These are phyloP conservation scores for Magnaporthiopsis incrustans DNA, from an alignment of 2,329 filamentous ascomycete genomes.

Conservation along the genomic window DNA sequence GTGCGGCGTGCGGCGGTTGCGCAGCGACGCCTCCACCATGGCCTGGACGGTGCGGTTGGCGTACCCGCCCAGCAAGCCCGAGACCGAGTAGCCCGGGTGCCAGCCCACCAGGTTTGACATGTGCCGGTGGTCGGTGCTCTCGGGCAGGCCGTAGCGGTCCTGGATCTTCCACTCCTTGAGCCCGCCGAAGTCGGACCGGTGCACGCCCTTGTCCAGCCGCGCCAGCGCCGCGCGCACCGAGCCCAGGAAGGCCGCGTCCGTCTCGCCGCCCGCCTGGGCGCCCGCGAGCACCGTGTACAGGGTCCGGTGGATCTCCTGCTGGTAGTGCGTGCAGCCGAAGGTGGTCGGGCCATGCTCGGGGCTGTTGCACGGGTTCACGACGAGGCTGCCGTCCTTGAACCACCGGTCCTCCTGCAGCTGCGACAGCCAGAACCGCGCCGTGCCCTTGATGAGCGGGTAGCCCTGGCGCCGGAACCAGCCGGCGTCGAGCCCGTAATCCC, in stretches of 20 bases:
- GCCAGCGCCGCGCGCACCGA: constrained; percentile 32
- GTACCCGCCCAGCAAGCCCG: constrained; percentile 33
- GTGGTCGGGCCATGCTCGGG: constrained; percentile 48
- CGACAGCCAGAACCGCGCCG: constrained; percentile 47
- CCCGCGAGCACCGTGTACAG: constrained; percentile 28
- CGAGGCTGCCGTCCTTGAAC: constrained; percentile 41
- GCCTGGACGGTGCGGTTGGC: constrained; percentile 31
- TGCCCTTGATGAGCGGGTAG: constrained; percentile 45
- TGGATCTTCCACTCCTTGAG: constrained; percentile 44
- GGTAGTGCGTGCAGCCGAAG: constrained; percentile 45
- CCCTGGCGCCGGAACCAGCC: constrained; percentile 38
- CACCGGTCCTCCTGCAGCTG: constrained; percentile 42
- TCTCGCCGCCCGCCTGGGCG: constrained; percentile 15
- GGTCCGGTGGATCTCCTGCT: constrained; percentile 40
- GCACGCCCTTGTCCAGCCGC: constrained; percentile 42
- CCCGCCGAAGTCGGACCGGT: constrained; percentile 32
- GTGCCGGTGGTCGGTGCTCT: constrained; percentile 38
- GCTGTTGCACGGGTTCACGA: constrained; percentile 51
- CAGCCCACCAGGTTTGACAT: constrained; percentile 49
- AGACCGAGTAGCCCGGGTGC: constrained; percentile 44
- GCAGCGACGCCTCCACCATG: constrained; percentile 37
- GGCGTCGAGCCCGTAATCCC: constrained; percentile 40
- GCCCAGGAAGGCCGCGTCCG: constrained; percentile 21
- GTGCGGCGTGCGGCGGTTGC: constrained; percentile 27
- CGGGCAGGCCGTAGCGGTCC: constrained; percentile 23